Evolutionary conservation across 2,329 filamentous ascomycete species (phyloP).

Genomic region (Didymella segeticola): DNA sequence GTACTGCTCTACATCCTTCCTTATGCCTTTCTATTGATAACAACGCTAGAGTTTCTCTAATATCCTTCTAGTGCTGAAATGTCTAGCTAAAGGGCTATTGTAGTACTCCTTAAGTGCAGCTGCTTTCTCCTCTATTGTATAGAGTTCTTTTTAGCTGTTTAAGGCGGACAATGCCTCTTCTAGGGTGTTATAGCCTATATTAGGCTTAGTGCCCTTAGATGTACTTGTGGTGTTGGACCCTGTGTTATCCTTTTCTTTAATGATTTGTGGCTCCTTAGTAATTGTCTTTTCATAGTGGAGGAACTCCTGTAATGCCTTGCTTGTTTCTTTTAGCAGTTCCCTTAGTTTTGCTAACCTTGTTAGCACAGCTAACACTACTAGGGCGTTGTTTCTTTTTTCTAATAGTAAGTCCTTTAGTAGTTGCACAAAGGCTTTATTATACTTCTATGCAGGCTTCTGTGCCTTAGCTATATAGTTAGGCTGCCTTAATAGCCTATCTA

Average conservation of each 20-base stretch:
- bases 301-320: too few relatives aligned
- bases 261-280: too few relatives aligned
- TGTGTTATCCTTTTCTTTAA: too few relatives aligned
- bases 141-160: too few relatives aligned
- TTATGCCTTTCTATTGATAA: background rate
- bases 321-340: background rate
- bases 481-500: background rate
- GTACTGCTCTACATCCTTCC: too few relatives aligned
- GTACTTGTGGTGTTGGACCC: too few relatives aligned
- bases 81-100: background rate
- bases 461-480: background rate
- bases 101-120: background rate
- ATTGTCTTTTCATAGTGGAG: too few relatives aligned
- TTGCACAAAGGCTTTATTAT: background rate
- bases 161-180: too few relatives aligned
- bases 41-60: background rate
- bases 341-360: background rate
- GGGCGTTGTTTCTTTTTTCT: background rate
- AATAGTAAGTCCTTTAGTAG: background rate
- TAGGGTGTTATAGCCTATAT: too few relatives aligned
- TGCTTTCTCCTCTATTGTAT: too few relatives aligned
- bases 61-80: background rate
- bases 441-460: background rate
- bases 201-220: too few relatives aligned
- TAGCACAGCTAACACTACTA: background rate